phyloP scores from a whole-genome alignment of 495 filamentous ascomycete species.

The Margaritispora aquatica region DNA sequence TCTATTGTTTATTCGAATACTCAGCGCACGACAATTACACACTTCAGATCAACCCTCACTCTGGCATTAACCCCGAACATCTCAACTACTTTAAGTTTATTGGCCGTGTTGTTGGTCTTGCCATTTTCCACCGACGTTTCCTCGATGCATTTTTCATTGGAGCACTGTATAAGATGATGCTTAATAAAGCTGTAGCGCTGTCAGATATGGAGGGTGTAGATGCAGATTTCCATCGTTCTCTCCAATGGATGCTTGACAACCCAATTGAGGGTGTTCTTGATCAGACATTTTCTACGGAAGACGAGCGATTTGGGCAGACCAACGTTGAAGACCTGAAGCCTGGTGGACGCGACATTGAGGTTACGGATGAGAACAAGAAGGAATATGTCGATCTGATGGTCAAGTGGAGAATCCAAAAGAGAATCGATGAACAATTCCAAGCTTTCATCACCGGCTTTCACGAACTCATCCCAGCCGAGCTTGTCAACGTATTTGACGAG shows the following conservation, averaged over 20 bases:
- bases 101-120: conserved; percentile 91
- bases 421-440: conserved; percentile 95
- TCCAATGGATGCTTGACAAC: conserved; percentile 97
- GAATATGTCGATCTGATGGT: conserved; percentile 95
- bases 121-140: conserved; percentile 98
- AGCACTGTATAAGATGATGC: conserved; percentile 99
- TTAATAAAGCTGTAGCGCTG: conserved; percentile 85
- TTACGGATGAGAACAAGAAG: conserved; percentile 95
- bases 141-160: conserved; percentile 99
- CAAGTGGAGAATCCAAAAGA: conserved; percentile 98
- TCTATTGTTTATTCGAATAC: conserved; percentile 99
- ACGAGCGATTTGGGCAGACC: conserved; percentile 94
- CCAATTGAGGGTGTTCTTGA: conserved; percentile 89
- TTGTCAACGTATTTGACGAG: conserved; percentile 98
- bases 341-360: conserved; percentile 81
- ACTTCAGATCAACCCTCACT: conserved; percentile 99
- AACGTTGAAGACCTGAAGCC: conserved; percentile 90
- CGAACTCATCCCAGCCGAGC: conserved; percentile 90
- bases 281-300: conserved; percentile 90
- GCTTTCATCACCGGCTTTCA: conserved; percentile 97
- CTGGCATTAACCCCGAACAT: conserved; percentile 98
- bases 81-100: conserved; percentile 99
- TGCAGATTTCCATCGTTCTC: conserved; percentile 89
- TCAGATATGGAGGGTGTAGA: conserved; percentile 99
- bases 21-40: conserved; percentile 99